These are phyloP conservation scores for Thermoascus crustaceus DNA, from an alignment of 2,329 filamentous ascomycete genomes.

Conservation along the genomic window DNA sequence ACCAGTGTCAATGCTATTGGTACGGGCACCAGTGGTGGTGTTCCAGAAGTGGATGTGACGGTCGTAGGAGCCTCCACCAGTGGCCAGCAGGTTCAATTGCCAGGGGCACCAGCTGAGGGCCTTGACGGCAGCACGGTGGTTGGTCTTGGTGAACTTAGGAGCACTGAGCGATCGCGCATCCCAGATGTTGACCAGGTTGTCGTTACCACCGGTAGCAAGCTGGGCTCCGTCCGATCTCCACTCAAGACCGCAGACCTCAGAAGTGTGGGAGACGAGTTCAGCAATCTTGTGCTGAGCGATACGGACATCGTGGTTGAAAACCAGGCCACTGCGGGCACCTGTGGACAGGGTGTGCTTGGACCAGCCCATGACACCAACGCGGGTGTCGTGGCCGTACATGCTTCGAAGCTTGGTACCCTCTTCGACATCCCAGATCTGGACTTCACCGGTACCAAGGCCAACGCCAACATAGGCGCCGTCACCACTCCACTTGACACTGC, in stretches of 20 bases:
- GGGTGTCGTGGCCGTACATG: constrained; percentile 96
- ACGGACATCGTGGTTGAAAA: constrained; percentile 98
- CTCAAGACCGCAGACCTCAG: constrained; percentile 94
- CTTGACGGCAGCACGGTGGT: constrained; percentile 98
- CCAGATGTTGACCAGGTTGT: constrained; percentile 99
- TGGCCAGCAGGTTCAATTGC: constrained; percentile 95
- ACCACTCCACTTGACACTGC: constrained; percentile 97
- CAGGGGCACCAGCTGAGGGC: constrained; percentile 97
- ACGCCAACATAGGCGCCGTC: constrained; percentile 95
- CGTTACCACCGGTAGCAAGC: constrained; percentile 94
- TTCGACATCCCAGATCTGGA: constrained; percentile 98
- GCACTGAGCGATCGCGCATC: constrained; percentile 87
- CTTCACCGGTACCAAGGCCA: constrained; percentile 87
- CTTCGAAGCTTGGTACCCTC: constrained; percentile 92
- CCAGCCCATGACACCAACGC: constrained; percentile 97
- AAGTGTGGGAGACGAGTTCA: constrained; percentile 93
- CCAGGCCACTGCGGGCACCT: constrained; percentile 84
- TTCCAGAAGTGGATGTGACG: constrained; percentile 99
- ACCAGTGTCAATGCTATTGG: constrained; percentile 98
- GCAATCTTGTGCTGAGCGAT: constrained; percentile 97
- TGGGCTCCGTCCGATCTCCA: constrained; percentile 96
- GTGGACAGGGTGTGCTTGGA: constrained; percentile 97
- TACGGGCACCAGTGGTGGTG: constrained; percentile 90
- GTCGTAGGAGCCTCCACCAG: constrained; percentile 92
- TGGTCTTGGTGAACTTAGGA: constrained; percentile 99